Percentiles rank a stretch among this genome's conserved stretches.
Evolutionary conservation across 2,329 filamentous ascomycete species (phyloP).

Genomic region (Nothophoma quercina): DNA sequence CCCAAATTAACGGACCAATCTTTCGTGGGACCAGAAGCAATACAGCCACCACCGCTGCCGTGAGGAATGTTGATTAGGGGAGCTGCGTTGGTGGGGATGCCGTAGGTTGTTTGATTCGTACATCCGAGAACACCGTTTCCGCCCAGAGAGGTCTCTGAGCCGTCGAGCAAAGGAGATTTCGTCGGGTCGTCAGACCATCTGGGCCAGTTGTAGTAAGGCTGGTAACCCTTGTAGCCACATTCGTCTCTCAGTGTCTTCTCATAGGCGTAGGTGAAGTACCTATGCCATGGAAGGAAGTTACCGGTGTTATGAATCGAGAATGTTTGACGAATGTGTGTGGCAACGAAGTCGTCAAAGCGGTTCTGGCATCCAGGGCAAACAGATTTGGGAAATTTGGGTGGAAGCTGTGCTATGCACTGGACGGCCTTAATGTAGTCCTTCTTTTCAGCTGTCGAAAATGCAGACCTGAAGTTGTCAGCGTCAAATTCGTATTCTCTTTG

Average conservation of each 20-base stretch:
- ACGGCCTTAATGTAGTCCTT: constrained; percentile 43
- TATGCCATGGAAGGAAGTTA: constrained; percentile 40
- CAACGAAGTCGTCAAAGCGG: constrained; percentile 44
- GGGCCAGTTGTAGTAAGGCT: constrained; percentile 44
- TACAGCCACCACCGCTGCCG: constrained; percentile 63
- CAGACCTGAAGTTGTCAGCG: constrained; percentile 27
- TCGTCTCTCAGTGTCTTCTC: constrained; percentile 40
- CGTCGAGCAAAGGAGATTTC: constrained; percentile 63
- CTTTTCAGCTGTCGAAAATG: constrained; percentile 36
- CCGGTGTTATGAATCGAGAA: constrained; percentile 39
- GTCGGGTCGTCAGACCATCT: constrained; percentile 35
- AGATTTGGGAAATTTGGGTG: constrained; percentile 32
- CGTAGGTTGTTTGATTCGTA: constrained; percentile 34
- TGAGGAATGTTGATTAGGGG: constrained; percentile 52
- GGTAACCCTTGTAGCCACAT: constrained; percentile 39
- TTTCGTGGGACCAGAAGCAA: constrained; percentile 60
- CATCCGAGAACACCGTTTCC: constrained; percentile 54
- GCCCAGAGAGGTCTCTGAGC: constrained; percentile 55
- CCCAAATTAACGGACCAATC: constrained; percentile 55
- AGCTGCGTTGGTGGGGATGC: constrained; percentile 30
- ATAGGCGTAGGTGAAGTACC: constrained; percentile 38
- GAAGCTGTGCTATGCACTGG: constrained; percentile 37
- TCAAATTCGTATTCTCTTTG: neutral
- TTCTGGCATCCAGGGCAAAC: constrained; percentile 39
- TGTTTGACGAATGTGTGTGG: constrained; percentile 41